A percentile compares a stretch with the other conserved stretches of the same genome.
phyloP scores from a whole-genome alignment of 192 early-diverging fungal genomes.

The Backusella psychrophila region DNA sequence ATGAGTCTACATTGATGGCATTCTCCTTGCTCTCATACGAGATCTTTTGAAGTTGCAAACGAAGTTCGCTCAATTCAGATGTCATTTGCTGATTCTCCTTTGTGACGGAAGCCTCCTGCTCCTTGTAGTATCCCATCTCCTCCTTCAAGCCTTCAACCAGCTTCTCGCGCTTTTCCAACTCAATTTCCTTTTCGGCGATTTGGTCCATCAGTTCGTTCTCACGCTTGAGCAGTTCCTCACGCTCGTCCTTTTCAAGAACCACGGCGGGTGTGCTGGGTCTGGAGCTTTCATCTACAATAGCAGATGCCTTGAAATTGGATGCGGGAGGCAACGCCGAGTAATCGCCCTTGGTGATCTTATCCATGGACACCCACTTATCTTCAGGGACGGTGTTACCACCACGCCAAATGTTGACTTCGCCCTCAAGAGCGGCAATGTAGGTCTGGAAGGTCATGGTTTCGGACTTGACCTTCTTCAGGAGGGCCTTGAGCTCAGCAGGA shows the following conservation, averaged over 20 bases:
- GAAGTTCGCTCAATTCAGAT: constrained; percentile 72
- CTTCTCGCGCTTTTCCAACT: constrained; percentile 66
- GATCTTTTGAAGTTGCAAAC: constrained; percentile 86
- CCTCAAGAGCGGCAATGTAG: constrained; percentile 82
- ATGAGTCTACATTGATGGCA: constrained; percentile 81
- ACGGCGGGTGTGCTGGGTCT: constrained; percentile 77
- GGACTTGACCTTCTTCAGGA: constrained; percentile 87
- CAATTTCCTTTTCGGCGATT: constrained; percentile 88
- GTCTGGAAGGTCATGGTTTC: constrained; percentile 80
- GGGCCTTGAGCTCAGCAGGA: constrained; percentile 89
- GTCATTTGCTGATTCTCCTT: constrained; percentile 77
- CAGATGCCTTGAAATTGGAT: constrained; percentile 41
- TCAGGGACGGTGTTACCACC: constrained; percentile 66
- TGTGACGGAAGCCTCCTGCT: constrained; percentile 51
- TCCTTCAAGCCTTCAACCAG: constrained; percentile 67
- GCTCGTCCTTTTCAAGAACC: constrained; percentile 81
- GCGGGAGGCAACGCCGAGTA: constrained; percentile 32
- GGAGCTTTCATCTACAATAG: constrained; percentile 44
- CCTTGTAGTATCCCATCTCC: constrained; percentile 72
- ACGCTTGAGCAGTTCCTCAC: constrained; percentile 90
- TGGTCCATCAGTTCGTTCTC: constrained; percentile 97
- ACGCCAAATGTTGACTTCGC: constrained; percentile 91
- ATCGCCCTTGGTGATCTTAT: constrained; percentile 47
- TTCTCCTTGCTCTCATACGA: constrained; percentile 88
- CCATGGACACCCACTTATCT: constrained; percentile 63